Conservation (phyloP, 148 eudicot species). For the Rhododendron ovatum region DNA sequence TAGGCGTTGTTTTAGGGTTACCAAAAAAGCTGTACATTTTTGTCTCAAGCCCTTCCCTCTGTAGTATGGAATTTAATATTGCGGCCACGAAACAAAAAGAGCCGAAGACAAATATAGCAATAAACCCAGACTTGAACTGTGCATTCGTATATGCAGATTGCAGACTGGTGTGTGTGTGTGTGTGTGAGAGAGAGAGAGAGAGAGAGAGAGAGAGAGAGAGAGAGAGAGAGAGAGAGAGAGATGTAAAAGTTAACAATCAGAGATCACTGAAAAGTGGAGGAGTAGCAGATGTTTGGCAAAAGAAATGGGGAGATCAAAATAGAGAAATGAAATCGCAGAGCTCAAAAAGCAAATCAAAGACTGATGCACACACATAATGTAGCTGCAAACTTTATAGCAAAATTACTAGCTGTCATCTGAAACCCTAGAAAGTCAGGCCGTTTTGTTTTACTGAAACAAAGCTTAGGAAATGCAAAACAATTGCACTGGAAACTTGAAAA, state of each 20-base stretch:
- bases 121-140: not conserved
- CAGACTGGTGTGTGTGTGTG: not conserved
- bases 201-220: not conserved
- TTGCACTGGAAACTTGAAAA: too few species aligned
- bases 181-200: not conserved
- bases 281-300: not conserved
- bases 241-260: not conserved
- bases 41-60: not conserved
- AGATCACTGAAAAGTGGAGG: not conserved
- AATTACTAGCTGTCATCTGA: not conserved
- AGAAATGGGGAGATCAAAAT: not conserved
- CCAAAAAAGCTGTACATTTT: not conserved
- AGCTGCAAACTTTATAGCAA: not conserved
- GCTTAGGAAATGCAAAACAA: not conserved
- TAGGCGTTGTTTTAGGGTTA: not conserved
- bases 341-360: not conserved
- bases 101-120: not conserved
- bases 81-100: constrained; percentile 1
- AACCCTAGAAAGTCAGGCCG: not conserved
- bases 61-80: constrained; percentile 1
- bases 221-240: not conserved
- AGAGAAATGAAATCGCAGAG: not conserved
- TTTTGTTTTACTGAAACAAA: not conserved
- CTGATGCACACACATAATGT: not conserved
- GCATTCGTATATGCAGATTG: not conserved